Conservation (phyloP, 2,329 filamentous ascomycete genomes). For the Exophiala xenobiotica region DNA sequence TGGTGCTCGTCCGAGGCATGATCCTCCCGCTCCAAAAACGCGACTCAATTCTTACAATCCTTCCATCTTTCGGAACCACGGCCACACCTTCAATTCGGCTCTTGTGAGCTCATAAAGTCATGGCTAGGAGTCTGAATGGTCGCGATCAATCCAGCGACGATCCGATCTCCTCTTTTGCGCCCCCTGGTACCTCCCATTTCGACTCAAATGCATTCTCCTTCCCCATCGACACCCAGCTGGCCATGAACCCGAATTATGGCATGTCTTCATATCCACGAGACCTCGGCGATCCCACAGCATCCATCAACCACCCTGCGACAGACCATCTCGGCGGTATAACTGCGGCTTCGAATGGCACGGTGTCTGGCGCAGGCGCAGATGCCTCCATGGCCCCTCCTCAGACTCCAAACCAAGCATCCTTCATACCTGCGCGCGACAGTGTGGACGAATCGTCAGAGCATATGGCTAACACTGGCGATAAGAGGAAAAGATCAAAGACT, state of each 20-base stretch:
- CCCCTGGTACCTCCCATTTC: conserved; percentile 17
- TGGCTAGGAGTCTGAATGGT: conserved; percentile 14
- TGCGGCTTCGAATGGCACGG: conserved; percentile 12
- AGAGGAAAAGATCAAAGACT: conserved; percentile 78
- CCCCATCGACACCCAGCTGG: conserved; percentile 23
- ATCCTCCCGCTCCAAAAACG: neutral
- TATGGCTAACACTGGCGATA: conserved; percentile 47
- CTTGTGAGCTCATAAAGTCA: conserved; percentile 7
- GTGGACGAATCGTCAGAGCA: conserved; percentile 23
- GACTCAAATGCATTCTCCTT: conserved; percentile 14
- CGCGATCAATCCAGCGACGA: conserved; percentile 21
- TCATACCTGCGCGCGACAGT: conserved; percentile 21
- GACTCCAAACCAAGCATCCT: conserved; percentile 13
- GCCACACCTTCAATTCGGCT: conserved; percentile 8
- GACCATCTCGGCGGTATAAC: conserved; percentile 9
- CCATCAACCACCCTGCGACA: conserved; percentile 3
- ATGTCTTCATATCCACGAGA: conserved; percentile 16
- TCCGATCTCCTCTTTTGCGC: conserved; percentile 18
- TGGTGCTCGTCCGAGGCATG: too few species aligned
- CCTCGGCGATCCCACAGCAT: conserved; percentile 11
- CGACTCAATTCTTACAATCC: conserved; percentile 7
- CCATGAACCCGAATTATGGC: conserved; percentile 19
- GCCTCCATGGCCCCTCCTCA: conserved; percentile 25
- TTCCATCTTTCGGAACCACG: conserved; percentile 23
- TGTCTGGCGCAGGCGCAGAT: conserved; percentile 10